A percentile compares a stretch with the other conserved stretches of the same genome.
Conservation (phyloP, 805 yeast genomes). For the Suhomyces prunicola region DNA sequence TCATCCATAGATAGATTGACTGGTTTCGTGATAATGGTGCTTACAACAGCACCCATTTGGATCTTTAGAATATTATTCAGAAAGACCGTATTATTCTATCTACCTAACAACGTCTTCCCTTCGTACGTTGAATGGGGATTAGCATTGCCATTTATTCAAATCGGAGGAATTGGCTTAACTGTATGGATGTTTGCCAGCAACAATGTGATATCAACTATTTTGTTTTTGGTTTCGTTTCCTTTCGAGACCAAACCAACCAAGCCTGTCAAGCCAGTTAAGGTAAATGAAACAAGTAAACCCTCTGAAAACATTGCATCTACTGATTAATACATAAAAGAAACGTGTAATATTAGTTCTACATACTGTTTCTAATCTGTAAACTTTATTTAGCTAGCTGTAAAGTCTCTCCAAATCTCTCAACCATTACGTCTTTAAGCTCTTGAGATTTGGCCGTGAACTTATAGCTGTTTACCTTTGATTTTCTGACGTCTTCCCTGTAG, state of each 20-base stretch:
- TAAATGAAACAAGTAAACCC: neutral
- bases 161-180: constrained; percentile 59
- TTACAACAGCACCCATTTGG: constrained; percentile 48
- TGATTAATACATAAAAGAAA: neutral
- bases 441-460: constrained; percentile 1
- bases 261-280: neutral
- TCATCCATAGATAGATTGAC: constrained; percentile 31
- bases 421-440: constrained; percentile 6
- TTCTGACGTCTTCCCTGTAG: constrained; percentile 8
- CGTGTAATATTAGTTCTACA: neutral
- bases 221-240: constrained; percentile 15
- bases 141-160: constrained; percentile 62
- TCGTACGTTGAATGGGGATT: constrained; percentile 49
- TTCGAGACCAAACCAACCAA: constrained; percentile 9
- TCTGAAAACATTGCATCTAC: neutral
- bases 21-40: constrained; percentile 29
- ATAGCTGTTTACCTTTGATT: constrained; percentile 8
- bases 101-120: constrained; percentile 61
- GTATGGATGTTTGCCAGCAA: constrained; percentile 51
- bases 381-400: neutral
- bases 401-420: constrained; percentile 2
- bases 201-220: constrained; percentile 20
- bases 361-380: neutral
- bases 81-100: constrained; percentile 51
- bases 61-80: constrained; percentile 51